These are phyloP conservation scores for Fusarium circinatum DNA, from an alignment of 2,329 filamentous ascomycete species.

Conservation along the genomic window DNA sequence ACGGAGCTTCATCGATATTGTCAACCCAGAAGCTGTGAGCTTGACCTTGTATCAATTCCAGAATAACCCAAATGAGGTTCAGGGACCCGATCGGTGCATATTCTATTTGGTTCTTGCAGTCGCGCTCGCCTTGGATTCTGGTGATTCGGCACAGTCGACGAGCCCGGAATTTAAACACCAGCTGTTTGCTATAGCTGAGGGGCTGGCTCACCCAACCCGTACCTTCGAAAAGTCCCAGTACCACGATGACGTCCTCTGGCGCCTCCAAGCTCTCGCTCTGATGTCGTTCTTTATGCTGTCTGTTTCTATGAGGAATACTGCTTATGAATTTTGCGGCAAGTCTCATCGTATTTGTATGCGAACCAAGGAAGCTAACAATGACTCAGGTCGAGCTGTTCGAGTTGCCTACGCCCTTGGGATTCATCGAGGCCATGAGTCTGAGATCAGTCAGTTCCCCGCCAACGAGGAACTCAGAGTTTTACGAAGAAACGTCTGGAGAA, in stretches of 20 bases:
- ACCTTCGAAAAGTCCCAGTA: not conserved
- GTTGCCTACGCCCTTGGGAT: slow-evolving; percentile 71
- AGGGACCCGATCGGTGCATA: slow-evolving; percentile 65
- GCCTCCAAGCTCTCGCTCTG: slow-evolving; percentile 69
- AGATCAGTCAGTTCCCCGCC: slow-evolving; percentile 58
- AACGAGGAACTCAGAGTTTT: slow-evolving; percentile 55
- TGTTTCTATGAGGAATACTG: slow-evolving; percentile 69
- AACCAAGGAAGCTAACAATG: slow-evolving; percentile 10
- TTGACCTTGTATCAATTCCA: slow-evolving; percentile 63
- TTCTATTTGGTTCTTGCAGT: slow-evolving; percentile 72
- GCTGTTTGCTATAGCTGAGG: slow-evolving; percentile 70
- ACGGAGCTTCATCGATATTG: slow-evolving; percentile 68
- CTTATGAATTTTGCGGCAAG: slow-evolving; percentile 70
- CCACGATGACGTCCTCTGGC: slow-evolving; percentile 72
- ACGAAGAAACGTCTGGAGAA: slow-evolving; percentile 70
- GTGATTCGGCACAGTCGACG: slow-evolving; percentile 60
- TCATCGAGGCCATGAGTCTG: slow-evolving; percentile 66
- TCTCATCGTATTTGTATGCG: not conserved
- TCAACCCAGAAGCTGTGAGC: slow-evolving; percentile 63
- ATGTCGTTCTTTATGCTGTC: slow-evolving; percentile 73
- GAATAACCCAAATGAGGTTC: slow-evolving; percentile 44
- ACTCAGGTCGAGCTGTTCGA: slow-evolving; percentile 69
- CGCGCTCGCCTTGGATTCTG: slow-evolving; percentile 67
- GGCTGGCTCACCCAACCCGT: slow-evolving; percentile 52
- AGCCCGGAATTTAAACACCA: slow-evolving; percentile 66